Conservation (phyloP, 805 yeast species). For the Tetrapisispora namnaoensis region DNA sequence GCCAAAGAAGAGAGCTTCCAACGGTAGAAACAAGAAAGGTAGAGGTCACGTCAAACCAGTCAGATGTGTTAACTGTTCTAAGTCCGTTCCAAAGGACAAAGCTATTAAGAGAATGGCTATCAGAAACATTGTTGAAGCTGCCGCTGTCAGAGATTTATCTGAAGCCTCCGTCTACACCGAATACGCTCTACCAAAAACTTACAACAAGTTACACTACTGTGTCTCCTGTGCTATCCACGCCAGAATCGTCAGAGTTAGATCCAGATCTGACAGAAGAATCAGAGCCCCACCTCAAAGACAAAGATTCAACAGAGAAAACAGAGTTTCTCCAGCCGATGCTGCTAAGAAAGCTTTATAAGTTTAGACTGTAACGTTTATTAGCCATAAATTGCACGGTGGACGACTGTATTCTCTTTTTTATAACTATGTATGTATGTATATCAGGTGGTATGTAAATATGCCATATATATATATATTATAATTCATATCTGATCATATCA, state of each 20-base stretch:
- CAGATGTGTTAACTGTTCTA: constrained; percentile 99
- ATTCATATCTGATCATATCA: constrained; percentile 3
- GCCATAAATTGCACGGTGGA: not conserved
- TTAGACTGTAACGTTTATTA: not conserved
- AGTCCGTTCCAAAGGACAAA: constrained; percentile 99
- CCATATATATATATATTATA: constrained; percentile 2
- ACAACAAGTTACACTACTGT: constrained; percentile 99
- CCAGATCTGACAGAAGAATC: constrained; percentile 96
- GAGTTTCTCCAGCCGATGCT: constrained; percentile 94
- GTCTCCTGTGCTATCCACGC: constrained; percentile 99
- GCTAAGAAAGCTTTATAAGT: constrained; percentile 78
- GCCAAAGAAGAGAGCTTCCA: constrained; percentile 99
- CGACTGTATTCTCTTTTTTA: constrained; percentile 2
- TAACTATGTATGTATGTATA: constrained; percentile 2
- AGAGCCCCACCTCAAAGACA: constrained; percentile 99
- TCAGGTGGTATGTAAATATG: not conserved
- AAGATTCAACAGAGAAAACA: constrained; percentile 95
- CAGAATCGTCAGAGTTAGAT: constrained; percentile 99
- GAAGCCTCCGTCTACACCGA: constrained; percentile 99
- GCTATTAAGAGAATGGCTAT: constrained; percentile 99
- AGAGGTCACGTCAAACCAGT: constrained; percentile 99
- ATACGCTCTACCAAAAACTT: constrained; percentile 98
- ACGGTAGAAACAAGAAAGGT: constrained; percentile 99
- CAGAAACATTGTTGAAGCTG: constrained; percentile 99
- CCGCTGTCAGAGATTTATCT: constrained; percentile 98